phyloP scores from a whole-genome alignment of 148 eudicot genomes.

The Gaultheria prostrata region DNA sequence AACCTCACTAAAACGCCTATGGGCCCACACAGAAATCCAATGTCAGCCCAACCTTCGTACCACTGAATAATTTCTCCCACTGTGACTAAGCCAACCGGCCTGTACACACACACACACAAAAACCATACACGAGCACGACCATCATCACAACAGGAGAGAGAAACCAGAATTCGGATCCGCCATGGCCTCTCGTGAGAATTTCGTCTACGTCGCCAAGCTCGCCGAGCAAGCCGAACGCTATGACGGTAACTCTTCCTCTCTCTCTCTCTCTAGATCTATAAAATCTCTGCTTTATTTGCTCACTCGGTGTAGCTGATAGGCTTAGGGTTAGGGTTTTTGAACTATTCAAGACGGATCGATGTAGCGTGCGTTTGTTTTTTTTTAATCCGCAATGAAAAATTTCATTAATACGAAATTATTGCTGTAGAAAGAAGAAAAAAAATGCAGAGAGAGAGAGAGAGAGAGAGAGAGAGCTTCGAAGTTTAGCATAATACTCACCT shows the following conservation, averaged over 20 bases:
- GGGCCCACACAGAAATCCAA: not conserved
- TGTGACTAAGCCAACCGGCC: not conserved
- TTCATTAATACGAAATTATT: not conserved
- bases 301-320: not conserved
- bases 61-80: not conserved
- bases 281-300: not conserved
- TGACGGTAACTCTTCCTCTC: slow-evolving; percentile 18
- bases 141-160: not conserved
- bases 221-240: slow-evolving; percentile 36
- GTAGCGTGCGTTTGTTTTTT: not conserved
- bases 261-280: slow-evolving; percentile 16
- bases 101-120: not conserved
- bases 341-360: not conserved
- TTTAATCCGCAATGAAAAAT: not conserved
- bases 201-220: slow-evolving; percentile 31
- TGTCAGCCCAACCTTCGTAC: not conserved
- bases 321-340: slow-evolving; percentile 11
- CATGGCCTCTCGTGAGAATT: slow-evolving; percentile 30
- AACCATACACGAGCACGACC: no score
- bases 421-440: no score
- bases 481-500: not conserved
- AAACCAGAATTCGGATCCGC: slow-evolving; percentile 14
- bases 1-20: no score
- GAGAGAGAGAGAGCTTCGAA: not conserved
- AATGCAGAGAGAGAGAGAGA: no score